Evolutionary conservation across 1,284 basidiomycete species (phyloP), one percentile per base, ranked within the genome.

Genomic region (Fistulinella staudtii): DNA sequence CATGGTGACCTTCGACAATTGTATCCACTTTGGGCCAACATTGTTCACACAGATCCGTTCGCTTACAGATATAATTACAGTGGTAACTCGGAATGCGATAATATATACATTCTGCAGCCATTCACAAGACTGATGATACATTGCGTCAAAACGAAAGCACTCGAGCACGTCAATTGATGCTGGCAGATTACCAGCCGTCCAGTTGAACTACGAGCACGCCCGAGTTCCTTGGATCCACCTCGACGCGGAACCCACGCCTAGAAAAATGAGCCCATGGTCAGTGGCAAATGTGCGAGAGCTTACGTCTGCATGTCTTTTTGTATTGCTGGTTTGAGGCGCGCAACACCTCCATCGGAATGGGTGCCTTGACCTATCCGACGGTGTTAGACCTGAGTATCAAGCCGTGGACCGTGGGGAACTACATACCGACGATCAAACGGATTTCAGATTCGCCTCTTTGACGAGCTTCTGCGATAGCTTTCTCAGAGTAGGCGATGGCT

Each of bases 321-420:
- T 45, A 97, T 88, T 6, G 93, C 93, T 10, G 94, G 95, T 62
- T 88, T 93, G 62, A 98, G 80, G 64, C 92, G 93, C 8, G 90
- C 80, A n/a, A 82, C 71, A 42, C 89, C 84, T 24, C 80, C 77
- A 37, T 76, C 70, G 20, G 90, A 93, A 65, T 98, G 95, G 20
- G 89, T 74, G 9, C 94, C 94, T 68, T 91, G 87, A 9, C 82
- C 81, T 71, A 24, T 24, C 13, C 10, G 23, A 28, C n/a, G n/a
- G n/a, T n/a, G n/a, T n/a, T n/a, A n/a, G n/a, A n/a, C 23, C 14
- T 18, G 30, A 37, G 4, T 20, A 17, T 3, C 25, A 10, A 35
- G 10, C 4, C 1, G 8, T 10, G 23, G 6, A 18, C 24, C 18
- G 8, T 14, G 44, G 33, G 31, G 29, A 39, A 27, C 21, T 3